Percentiles rank a stretch among this genome's conserved stretches.
These are phyloP conservation scores for Casuarina equisetifolia DNA, from an alignment of 306 rosid species.

Conservation along the genomic window DNA sequence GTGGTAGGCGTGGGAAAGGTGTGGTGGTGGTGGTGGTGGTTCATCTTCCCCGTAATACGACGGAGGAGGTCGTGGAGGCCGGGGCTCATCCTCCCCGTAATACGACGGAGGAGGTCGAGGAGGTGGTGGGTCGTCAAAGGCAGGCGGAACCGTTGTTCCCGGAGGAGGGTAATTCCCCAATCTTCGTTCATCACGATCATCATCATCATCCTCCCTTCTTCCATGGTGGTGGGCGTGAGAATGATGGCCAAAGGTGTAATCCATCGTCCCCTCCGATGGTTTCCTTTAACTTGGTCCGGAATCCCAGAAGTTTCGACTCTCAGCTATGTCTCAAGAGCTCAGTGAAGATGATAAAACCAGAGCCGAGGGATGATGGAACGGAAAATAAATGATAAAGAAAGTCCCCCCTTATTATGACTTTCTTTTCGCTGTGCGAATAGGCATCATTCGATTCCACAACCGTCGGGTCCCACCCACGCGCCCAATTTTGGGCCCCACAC, in stretches of 20 bases:
- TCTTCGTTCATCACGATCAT: constrained; percentile 5
- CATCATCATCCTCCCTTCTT: constrained; percentile 21
- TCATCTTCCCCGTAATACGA: constrained; percentile 5
- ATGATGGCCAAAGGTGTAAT: constrained; percentile 34
- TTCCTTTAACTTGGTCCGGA: neutral
- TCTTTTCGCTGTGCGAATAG: too few relatives aligned
- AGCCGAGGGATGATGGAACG: too few relatives aligned
- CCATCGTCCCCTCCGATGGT: constrained; percentile 28
- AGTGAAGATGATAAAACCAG: too few relatives aligned
- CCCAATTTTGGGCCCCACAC: too few relatives aligned
- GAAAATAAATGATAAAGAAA: too few relatives aligned
- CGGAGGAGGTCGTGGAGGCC: constrained; percentile 21
- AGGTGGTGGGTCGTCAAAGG: constrained; percentile 32
- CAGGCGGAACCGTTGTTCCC: neutral
- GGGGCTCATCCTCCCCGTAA: neutral
- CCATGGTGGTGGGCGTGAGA: constrained; percentile 27
- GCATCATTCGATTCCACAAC: too few relatives aligned
- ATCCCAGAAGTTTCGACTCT: too few relatives aligned
- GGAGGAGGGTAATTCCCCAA: constrained; percentile 39
- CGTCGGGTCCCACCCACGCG: too few relatives aligned
- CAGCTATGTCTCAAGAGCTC: too few relatives aligned
- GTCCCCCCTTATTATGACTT: too few relatives aligned
- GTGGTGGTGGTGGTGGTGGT: constrained; percentile 21
- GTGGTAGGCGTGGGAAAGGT: constrained; percentile 37
- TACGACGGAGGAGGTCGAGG: constrained; percentile 13